Conservation (phyloP, 192 early-diverging fungal genomes). For the Coemansia sp. region DNA sequence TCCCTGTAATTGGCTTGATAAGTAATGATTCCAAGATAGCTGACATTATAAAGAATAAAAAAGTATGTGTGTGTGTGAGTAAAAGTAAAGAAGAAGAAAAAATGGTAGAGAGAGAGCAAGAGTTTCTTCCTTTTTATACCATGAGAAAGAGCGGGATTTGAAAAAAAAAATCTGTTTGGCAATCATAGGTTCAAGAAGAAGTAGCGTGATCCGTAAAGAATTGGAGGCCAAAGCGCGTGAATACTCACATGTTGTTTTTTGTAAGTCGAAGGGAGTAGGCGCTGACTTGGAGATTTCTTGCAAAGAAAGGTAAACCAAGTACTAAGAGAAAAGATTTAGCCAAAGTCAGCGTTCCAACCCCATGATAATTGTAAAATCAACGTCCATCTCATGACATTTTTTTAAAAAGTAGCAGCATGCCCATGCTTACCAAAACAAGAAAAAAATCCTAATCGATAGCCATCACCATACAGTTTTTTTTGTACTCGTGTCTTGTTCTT, state of each 20-base stretch:
- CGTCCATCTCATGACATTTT: not conserved
- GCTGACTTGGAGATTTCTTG: not conserved
- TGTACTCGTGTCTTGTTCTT: not conserved
- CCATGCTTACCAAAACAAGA: too few species aligned
- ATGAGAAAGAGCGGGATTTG: not conserved
- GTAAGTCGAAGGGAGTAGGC: not conserved
- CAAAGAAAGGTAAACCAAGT: not conserved
- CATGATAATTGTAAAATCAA: not conserved
- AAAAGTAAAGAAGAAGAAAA: not conserved
- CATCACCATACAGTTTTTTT: not conserved
- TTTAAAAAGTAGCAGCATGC: too few species aligned
- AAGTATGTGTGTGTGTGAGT: not conserved
- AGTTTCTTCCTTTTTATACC: not conserved
- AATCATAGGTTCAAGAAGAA: not conserved
- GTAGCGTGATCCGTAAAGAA: not conserved
- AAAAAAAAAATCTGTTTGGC: not conserved
- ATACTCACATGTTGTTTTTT: not conserved
- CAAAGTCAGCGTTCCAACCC: not conserved
- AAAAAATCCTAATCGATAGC: not conserved
- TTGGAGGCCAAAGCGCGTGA: not conserved
- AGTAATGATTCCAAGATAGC: not conserved
- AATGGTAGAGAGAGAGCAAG: not conserved
- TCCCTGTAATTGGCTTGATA: not conserved
- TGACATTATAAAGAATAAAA: not conserved
- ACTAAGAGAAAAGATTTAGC: not conserved